A percentile compares a stretch with the other conserved stretches of the same genome.
Evolutionary conservation across 768 basidiomycete species (phyloP).

Genomic region (Pulveroboletus ravenelii): DNA sequence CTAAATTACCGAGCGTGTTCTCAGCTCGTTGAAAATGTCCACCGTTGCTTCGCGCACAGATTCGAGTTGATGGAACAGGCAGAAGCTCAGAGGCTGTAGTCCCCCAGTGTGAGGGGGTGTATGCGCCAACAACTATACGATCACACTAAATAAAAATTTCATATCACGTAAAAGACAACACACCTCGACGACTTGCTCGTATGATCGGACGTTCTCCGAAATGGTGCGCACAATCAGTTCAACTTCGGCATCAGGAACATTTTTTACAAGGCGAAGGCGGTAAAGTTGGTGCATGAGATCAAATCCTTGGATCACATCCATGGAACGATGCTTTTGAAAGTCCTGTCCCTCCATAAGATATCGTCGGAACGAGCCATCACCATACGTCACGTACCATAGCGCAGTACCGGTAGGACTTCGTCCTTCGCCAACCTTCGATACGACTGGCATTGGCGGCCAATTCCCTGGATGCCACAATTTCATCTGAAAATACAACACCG

Average conservation of each 20-base stretch:
- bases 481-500: slow-evolving; percentile 77
- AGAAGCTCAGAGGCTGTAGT: slow-evolving; percentile 79
- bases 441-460: slow-evolving; percentile 71
- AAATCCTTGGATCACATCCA: slow-evolving; percentile 66
- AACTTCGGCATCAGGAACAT: slow-evolving; percentile 68
- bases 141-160: neutral
- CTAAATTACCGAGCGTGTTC: slow-evolving; percentile 63
- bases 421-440: slow-evolving; percentile 91
- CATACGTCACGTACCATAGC: slow-evolving; percentile 36
- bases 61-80: slow-evolving; percentile 85
- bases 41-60: slow-evolving; percentile 73
- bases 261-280: slow-evolving; percentile 70
- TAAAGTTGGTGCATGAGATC: slow-evolving; percentile 85
- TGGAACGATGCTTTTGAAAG: slow-evolving; percentile 49
- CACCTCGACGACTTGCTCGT: slow-evolving; percentile 90
- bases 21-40: slow-evolving; percentile 77
- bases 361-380: neutral
- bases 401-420: slow-evolving; percentile 80
- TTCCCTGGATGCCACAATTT: slow-evolving; percentile 60
- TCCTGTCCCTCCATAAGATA: slow-evolving; percentile 46
- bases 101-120: slow-evolving; percentile 77
- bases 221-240: slow-evolving; percentile 71
- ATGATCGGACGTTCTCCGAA: slow-evolving; percentile 64
- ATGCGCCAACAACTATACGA: slow-evolving; percentile 68
- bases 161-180: slow-evolving; percentile 7